Base-by-base conservation (phyloP, 495 filamentous ascomycete species). In the Trichoderma orchidacearum region DNA sequence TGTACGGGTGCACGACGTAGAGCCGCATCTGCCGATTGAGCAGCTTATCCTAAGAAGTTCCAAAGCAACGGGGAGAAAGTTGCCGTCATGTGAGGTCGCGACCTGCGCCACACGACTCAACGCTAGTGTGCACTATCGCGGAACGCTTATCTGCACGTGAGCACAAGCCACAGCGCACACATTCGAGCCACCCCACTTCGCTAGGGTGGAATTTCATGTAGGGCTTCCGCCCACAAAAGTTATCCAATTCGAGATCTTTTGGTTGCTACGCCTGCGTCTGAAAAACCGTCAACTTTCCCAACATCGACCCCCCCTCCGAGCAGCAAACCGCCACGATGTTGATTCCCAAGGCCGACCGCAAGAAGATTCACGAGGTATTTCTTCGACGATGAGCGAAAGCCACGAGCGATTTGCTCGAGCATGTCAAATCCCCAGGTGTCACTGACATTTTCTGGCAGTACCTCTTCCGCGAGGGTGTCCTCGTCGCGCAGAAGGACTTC, bases 401-500 rank as follows among this genome's bases (percentile, higher is more conserved):
- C 23, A 18, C 23, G n/a, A 50, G 35, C 38, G 36, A n/a, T n/a
- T n/a, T n/a, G n/a, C n/a, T n/a, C 29, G 38, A 32, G 55, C 38
- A 30, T 36, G 51, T 35, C 18, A 28, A 52, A 53, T 45, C 23
- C 28, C 18, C 11, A 52, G 50, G 56, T 53, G 51, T 30, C 7
- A 59, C 34, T 51, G 54, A 66, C 73, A 75, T 67, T 75, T 67
- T 63, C 64, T 54, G 54, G 35, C 65, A 97, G 86, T 96, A 97
- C 84, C 89, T 98, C 84, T 97, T 98, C 85, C 89, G 92, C 67
- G 93, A 98, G 88, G 93, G 93, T 73, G 93, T 98, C 55, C 86
- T 97, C 76, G 92, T 96, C 73, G 93, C 94, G 65, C 92, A 93
- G 81, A 98, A 98, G 81, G 88, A 98, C 80, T 94, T 84, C 81